These are phyloP conservation scores for Claviceps purpurea DNA, from an alignment of 2,329 filamentous ascomycete genomes.

Conservation along the genomic window DNA sequence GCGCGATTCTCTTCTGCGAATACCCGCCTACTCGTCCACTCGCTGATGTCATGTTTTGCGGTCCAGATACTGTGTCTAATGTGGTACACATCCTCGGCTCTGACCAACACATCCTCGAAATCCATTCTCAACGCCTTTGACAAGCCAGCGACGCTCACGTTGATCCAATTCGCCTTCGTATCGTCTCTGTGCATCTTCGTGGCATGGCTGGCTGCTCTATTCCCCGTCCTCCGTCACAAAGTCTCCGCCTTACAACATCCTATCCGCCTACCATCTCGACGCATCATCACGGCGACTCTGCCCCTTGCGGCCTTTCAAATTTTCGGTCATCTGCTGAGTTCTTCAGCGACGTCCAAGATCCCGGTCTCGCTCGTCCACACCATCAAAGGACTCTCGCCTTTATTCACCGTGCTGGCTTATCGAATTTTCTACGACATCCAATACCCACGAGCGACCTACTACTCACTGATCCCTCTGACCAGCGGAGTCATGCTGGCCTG, in stretches of 20 bases:
- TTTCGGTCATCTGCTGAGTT: conserved; percentile 83
- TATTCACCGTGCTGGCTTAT: conserved; percentile 92
- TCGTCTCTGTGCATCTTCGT: conserved; percentile 74
- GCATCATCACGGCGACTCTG: conserved; percentile 77
- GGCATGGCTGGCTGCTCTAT: conserved; percentile 59
- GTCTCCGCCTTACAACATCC: conserved; percentile 74
- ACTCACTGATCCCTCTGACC: conserved; percentile 82
- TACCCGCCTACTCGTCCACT: neutral
- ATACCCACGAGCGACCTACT: conserved; percentile 76
- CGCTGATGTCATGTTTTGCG: conserved; percentile 7
- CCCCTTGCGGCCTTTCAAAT: conserved; percentile 89
- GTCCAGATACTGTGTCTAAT: conserved; percentile 65
- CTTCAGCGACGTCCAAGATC: conserved; percentile 85
- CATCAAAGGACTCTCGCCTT: conserved; percentile 90
- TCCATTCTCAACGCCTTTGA: conserved; percentile 86
- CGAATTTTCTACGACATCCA: conserved; percentile 76
- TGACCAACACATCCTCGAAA: conserved; percentile 97
- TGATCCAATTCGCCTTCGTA: conserved; percentile 89
- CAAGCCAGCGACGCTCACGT: conserved; percentile 80
- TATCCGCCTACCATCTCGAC: conserved; percentile 65
- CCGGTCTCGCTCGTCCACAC: conserved; percentile 96
- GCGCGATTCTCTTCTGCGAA: neutral
- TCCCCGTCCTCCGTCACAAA: conserved; percentile 54
- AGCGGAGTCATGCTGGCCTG: conserved; percentile 93
- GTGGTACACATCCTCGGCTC: conserved; percentile 91